A percentile compares a stretch with the other conserved stretches of the same genome.
Conservation (phyloP, 2,329 filamentous ascomycete genomes). For the Fusarium beomiforme region DNA sequence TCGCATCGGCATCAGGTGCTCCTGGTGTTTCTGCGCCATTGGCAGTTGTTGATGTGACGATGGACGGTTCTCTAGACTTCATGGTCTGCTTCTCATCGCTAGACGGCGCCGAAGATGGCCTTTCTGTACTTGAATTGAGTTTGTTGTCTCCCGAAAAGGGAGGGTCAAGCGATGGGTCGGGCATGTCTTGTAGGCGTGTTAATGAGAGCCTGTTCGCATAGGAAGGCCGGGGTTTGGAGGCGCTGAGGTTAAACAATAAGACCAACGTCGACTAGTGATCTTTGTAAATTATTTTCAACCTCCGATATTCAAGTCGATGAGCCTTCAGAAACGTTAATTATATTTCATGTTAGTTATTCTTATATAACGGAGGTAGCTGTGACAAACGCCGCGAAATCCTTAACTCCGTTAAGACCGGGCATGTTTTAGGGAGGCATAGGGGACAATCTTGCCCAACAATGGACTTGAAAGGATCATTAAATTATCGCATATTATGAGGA, state of each 20-base stretch:
- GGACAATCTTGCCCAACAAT: neutral
- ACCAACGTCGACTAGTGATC: too few species aligned
- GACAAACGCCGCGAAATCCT: neutral
- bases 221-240: too few species aligned
- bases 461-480: neutral
- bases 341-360: rapidly evolving
- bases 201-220: too few species aligned
- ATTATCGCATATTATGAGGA: too few species aligned
- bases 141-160: rapidly evolving
- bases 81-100: neutral
- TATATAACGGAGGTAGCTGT: neutral
- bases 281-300: too few species aligned
- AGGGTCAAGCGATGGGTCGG: rapidly evolving
- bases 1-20: rapidly evolving
- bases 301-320: too few species aligned
- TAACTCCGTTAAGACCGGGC: neutral
- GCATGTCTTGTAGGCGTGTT: too few species aligned
- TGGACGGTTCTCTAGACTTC: neutral
- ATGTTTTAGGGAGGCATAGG: neutral
- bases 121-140: rapidly evolving
- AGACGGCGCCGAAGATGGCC: rapidly evolving
- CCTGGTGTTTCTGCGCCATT: neutral
- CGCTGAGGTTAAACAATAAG: too few species aligned
- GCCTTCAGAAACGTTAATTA: rapidly evolving
- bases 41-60: neutral